Conservation (phyloP, 345 rosid genomes). For the Rhodomyrtus tomentosa region DNA sequence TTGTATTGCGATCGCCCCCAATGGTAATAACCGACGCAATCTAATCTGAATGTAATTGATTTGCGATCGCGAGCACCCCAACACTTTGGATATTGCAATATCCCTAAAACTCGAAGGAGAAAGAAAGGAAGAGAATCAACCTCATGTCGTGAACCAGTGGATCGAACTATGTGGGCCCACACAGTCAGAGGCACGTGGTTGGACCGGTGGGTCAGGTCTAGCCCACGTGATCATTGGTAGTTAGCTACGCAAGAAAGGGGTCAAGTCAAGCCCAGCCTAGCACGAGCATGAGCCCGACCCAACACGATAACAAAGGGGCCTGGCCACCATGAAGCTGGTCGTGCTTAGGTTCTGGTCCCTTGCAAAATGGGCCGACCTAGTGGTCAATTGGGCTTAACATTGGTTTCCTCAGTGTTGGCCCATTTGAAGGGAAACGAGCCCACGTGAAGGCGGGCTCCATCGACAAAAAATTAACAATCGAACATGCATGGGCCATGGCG, state of each 20-base stretch:
- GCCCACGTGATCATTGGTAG: not conserved
- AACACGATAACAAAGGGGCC: not conserved
- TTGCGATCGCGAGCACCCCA: accelerated
- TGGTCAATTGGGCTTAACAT: too few species aligned
- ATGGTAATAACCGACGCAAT: accelerated
- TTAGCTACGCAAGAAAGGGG: not conserved
- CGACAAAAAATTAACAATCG: too few species aligned
- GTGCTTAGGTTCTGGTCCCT: accelerated
- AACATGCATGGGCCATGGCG: too few species aligned
- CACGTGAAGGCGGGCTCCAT: too few species aligned
- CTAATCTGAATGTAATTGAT: not conserved
- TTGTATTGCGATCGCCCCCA: not conserved
- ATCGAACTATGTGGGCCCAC: not conserved
- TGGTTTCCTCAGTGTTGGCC: too few species aligned
- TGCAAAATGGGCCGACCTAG: not conserved
- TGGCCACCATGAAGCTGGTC: not conserved
- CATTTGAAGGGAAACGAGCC: too few species aligned
- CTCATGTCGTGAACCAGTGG: not conserved
- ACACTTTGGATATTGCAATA: accelerated
- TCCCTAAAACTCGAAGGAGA: not conserved
- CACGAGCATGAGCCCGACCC: not conserved
- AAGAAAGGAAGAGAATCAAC: not conserved
- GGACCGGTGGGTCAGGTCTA: not conserved
- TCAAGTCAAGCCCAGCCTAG: accelerated
- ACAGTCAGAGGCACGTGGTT: not conserved